Conservation (phyloP, 768 basidiomycete species). For the Porpolomopsis calyptriformis region DNA sequence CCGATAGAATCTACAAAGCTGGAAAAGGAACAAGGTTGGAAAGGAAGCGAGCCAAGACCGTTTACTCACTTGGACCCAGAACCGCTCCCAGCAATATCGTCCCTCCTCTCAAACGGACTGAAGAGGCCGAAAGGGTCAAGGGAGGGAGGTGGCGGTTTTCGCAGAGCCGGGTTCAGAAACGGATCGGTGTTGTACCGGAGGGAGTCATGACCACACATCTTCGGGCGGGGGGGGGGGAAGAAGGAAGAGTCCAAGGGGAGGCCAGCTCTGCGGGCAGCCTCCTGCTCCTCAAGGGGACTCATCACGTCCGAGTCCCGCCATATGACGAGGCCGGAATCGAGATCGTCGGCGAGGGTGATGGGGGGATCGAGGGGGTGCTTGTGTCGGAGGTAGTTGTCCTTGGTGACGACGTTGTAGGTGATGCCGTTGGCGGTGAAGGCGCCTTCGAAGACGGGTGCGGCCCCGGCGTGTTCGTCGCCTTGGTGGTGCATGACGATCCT, state of each 20-base stretch:
- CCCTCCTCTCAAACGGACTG: constrained; percentile 31
- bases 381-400: constrained; percentile 57
- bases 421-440: constrained; percentile 61
- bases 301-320: constrained; percentile 67
- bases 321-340: constrained; percentile 52
- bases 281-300: constrained; percentile 37
- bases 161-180: constrained; percentile 39
- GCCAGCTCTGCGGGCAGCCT: constrained; percentile 10
- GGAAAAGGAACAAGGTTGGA: constrained; percentile 7
- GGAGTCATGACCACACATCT: constrained; percentile 60
- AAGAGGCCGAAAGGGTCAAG: constrained; percentile 25
- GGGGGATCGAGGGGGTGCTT: constrained; percentile 50
- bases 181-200: constrained; percentile 58
- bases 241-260: constrained; percentile 11
- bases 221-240: too few species aligned
- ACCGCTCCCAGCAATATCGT: constrained; percentile 43
- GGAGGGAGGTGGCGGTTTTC: constrained; percentile 20
- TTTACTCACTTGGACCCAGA: constrained; percentile 44
- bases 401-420: constrained; percentile 60
- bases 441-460: constrained; percentile 60
- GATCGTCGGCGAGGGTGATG: constrained; percentile 27
- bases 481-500: constrained; percentile 65
- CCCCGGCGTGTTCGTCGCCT: constrained; percentile 34
- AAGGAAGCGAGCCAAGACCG: constrained; percentile 2
- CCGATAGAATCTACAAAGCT: constrained; percentile 69